phyloP scores from a whole-genome alignment of 179 eudicot species.

The Sideroxylon spinosum region DNA sequence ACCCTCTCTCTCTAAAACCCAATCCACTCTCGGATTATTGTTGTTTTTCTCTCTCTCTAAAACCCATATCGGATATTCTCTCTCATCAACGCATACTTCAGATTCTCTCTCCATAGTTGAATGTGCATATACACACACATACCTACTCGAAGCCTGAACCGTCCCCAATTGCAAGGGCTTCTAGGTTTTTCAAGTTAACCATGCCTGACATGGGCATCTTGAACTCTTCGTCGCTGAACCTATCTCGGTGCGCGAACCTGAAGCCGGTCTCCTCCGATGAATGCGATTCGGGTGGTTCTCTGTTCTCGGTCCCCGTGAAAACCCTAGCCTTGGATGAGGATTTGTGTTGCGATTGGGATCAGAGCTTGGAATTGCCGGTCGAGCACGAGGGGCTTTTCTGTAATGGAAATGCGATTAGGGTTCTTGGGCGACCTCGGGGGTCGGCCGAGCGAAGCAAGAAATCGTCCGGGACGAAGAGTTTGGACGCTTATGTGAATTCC shows the following conservation, averaged over 20 bases:
- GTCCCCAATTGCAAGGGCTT: background rate
- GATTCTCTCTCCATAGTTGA: background rate
- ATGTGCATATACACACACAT: background rate
- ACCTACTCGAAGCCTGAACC: too few relatives aligned
- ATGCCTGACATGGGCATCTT: constrained; percentile 49
- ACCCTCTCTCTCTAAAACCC: background rate
- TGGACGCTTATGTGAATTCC: constrained; percentile 39
- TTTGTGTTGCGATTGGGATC: constrained; percentile 15
- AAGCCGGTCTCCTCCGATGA: constrained; percentile 25
- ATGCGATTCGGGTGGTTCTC: constrained; percentile 14
- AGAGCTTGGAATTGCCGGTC: constrained; percentile 2
- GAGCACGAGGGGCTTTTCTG: background rate
- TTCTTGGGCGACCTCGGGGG: constrained; percentile 24
- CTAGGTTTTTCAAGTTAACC: constrained; percentile 17
- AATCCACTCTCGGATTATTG: background rate
- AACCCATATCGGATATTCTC: too few relatives aligned
- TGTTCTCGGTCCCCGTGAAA: constrained; percentile 21
- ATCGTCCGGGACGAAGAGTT: constrained; percentile 20
- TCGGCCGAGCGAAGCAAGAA: constrained; percentile 18
- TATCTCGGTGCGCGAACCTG: constrained; percentile 22
- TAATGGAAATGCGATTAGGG: constrained; percentile 17
- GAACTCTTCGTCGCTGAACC: constrained; percentile 29
- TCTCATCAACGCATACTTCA: background rate
- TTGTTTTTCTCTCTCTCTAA: background rate
- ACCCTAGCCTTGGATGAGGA: constrained; percentile 22